Conservation (phyloP, 441 rosid genomes). For the Pelargonium cotyledonis region DNA sequence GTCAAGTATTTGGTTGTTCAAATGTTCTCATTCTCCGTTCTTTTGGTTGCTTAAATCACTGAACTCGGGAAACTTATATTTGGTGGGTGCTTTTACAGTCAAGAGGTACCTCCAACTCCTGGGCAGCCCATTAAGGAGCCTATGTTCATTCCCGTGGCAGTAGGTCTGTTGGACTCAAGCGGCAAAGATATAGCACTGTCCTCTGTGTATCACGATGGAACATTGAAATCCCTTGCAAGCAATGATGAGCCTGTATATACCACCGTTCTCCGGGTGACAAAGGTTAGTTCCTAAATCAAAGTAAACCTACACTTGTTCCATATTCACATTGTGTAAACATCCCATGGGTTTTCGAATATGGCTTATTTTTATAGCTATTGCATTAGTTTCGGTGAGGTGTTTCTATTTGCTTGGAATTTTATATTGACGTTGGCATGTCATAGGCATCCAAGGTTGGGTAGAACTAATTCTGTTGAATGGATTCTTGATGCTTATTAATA, state of each 20-base stretch:
- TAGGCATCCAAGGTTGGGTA: no score
- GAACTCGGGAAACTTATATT: background rate
- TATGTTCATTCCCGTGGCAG: constrained; percentile 80
- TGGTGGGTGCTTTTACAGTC: constrained; percentile 42
- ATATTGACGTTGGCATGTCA: no score
- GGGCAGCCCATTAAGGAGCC: constrained; percentile 90
- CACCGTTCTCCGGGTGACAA: constrained; percentile 75
- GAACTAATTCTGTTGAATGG: no score
- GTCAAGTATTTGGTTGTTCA: background rate
- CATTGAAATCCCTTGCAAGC: constrained; percentile 41
- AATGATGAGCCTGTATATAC: constrained; percentile 39
- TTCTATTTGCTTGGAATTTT: no score
- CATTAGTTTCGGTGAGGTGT: no score
- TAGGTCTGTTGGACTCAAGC: constrained; percentile 68
- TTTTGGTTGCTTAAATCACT: constrained; percentile 7
- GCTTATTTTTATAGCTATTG: no score
- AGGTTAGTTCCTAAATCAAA: constrained; percentile 40
- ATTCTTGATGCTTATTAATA: no score
- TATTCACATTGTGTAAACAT: background rate
- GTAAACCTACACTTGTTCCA: constrained; percentile 10
- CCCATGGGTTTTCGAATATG: background rate
- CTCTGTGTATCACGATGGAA: constrained; percentile 65
- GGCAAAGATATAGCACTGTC: constrained; percentile 79
- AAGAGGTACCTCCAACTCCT: constrained; percentile 80
- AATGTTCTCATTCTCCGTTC: background rate